phyloP scores from a whole-genome alignment of 805 yeast genomes.

The Komagataella mondaviorum region DNA sequence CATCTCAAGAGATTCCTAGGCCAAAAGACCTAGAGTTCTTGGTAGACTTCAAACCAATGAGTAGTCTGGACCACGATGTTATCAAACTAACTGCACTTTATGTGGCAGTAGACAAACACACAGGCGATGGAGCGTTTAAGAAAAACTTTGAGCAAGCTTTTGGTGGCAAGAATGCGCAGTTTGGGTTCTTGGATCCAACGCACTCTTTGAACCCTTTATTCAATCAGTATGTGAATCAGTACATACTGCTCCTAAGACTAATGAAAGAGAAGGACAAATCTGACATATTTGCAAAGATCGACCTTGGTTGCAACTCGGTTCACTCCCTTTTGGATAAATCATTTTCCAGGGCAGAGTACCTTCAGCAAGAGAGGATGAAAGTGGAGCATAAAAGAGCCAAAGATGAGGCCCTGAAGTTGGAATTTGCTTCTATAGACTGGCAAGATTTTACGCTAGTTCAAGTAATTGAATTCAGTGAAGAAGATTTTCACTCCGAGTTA shows the following conservation, averaged over 20 bases:
- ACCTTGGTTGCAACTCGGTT: constrained; percentile 9
- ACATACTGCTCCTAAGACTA: constrained; percentile 22
- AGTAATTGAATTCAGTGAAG: constrained; percentile 48
- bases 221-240: constrained; percentile 39
- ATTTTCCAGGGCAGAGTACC: constrained; percentile 42
- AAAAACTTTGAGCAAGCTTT: constrained; percentile 14
- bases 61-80: constrained; percentile 51
- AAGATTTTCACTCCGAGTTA: constrained; percentile 44
- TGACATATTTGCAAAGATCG: constrained; percentile 8
- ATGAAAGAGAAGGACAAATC: constrained; percentile 10
- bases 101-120: constrained; percentile 34
- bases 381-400: neutral
- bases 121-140: constrained; percentile 9
- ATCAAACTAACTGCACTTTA: constrained; percentile 63
- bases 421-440: constrained; percentile 79
- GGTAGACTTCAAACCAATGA: constrained; percentile 23
- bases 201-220: constrained; percentile 53
- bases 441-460: constrained; percentile 64
- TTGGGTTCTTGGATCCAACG: constrained; percentile 45
- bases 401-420: constrained; percentile 8
- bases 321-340: constrained; percentile 28
- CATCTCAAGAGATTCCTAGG: constrained; percentile 4
- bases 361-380: constrained; percentile 22
- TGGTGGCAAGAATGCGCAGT: constrained; percentile 28
- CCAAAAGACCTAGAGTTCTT: constrained; percentile 18